Conservation (phyloP, 306 rosid genomes). For the Lathyrus oleraceus region DNA sequence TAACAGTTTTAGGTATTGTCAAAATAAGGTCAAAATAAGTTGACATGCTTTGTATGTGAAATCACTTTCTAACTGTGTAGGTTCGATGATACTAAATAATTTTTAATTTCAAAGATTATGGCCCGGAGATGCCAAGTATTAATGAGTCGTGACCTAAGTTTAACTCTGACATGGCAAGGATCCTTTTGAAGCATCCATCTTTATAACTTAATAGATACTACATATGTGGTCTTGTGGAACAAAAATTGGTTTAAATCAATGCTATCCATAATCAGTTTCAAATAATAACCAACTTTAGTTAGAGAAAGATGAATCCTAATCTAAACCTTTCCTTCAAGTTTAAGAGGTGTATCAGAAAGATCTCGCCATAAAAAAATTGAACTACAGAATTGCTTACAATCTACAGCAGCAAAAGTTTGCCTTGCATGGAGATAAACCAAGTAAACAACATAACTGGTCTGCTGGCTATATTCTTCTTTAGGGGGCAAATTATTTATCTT, state of each 20-base stretch:
- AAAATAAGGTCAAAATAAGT: not conserved
- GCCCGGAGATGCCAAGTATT: not conserved
- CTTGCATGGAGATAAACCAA: not conserved
- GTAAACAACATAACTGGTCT: conserved; percentile 2
- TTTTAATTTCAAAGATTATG: not conserved
- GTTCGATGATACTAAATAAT: not conserved
- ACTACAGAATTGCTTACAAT: not conserved
- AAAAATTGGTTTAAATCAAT: not conserved
- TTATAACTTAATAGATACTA: too few species aligned
- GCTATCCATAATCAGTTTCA: not conserved
- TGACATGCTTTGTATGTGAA: conserved; percentile 7
- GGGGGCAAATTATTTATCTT: conserved; percentile 1
- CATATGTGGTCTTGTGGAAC: not conserved
- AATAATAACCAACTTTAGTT: not conserved
- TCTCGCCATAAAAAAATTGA: not conserved
- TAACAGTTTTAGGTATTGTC: not conserved
- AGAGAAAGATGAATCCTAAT: not conserved
- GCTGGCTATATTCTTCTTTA: not conserved
- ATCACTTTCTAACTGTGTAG: not conserved
- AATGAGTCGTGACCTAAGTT: not conserved
- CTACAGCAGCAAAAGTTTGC: not conserved
- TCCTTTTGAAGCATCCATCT: too few species aligned
- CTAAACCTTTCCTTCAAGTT: not conserved
- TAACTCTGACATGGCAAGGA: too few species aligned
- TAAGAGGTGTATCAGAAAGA: not conserved